Percentiles rank a stretch among this genome's conserved stretches.
These are phyloP conservation scores for Cercospora janseana DNA, from an alignment of 2,329 filamentous ascomycete species.

Conservation along the genomic window DNA sequence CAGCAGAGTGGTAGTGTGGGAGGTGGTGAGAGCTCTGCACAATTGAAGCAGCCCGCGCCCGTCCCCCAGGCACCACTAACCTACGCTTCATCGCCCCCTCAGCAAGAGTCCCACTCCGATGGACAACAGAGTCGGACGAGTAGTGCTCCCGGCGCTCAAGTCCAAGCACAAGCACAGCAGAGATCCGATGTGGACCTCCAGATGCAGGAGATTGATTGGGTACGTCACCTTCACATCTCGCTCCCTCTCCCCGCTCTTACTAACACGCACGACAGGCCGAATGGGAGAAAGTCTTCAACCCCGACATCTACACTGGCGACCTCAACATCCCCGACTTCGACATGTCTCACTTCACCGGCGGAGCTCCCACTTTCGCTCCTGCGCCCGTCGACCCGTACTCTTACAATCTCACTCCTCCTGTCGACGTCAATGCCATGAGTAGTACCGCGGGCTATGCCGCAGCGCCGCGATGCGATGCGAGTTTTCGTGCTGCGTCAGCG, in stretches of 20 bases:
- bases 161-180: not conserved
- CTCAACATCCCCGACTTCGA: slow-evolving; percentile 38
- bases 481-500: too few species aligned
- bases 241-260: too few species aligned
- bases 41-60: too few species aligned
- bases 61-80: slow-evolving; percentile 25
- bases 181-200: slow-evolving; percentile 32
- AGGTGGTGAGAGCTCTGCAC: slow-evolving; percentile 3
- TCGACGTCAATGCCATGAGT: slow-evolving; percentile 17
- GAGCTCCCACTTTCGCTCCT: slow-evolving; percentile 6
- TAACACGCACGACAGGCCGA: slow-evolving; percentile 40
- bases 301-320: slow-evolving; percentile 38
- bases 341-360: slow-evolving; percentile 36
- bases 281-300: slow-evolving; percentile 47
- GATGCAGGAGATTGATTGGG: slow-evolving; percentile 64
- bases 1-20: slow-evolving; percentile 13
- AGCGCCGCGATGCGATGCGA: too few species aligned
- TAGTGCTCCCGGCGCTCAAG: slow-evolving; percentile 20
- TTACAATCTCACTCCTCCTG: slow-evolving; percentile 17
- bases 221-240: slow-evolving; percentile 41
- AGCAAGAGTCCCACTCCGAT: slow-evolving; percentile 22
- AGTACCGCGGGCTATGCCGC: too few species aligned
- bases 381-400: slow-evolving; percentile 8
- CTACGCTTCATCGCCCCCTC: slow-evolving; percentile 29
- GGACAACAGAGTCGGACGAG: slow-evolving; percentile 27